Base-by-base conservation (phyloP, 2,329 filamentous ascomycete species). In the Sordariomycetes sp. region DNA sequence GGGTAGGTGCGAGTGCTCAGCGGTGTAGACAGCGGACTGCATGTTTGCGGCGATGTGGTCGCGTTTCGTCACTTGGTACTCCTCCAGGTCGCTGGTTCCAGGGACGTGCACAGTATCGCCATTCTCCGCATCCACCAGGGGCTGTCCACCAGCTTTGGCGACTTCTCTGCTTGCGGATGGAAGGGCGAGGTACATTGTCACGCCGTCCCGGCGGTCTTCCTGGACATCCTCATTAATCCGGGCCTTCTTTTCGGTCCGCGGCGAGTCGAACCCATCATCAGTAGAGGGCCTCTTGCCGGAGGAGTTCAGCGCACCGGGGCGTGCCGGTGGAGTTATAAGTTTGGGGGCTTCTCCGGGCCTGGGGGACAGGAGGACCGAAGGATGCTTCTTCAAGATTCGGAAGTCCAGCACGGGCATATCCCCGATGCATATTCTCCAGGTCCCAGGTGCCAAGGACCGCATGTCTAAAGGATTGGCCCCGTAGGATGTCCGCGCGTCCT, bases 11-110 rank as follows among this genome's bases (percentile, higher is more conserved):
- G 79, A 80, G 63, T 81, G 75, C 39, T 75, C 70, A 22, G 75
- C 79, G 1, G 74, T 80, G 63, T 78, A 82, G 39, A 83, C 80
- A 6, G 76, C 75, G 4, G 79, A 82, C 20, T 80, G 70, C 3
- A 71, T 70, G 1, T 78, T 80, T 1, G 75, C 74, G 4, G 79
- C 79, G 56, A 83, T 82, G n/a, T 76, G 74, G 17, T 80, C 74
- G 42, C 73, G 71, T 64, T 79, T 82, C 42, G 77, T 81, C 60
- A 83, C 68, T 56, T 73, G 72, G 60, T 82, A 83, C 57, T 74
- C 67, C 62, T 80, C 76, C 7, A 79, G 66, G 62, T 80, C 77
- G 61, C 71, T 74, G 15, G 75, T 73, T 42, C 75, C 74, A 1
- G 76, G 72, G 3, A 82, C 70, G 20, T 70, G 69, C 12, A 77